phyloP scores from a whole-genome alignment of 1,284 basidiomycete species.

The Testicularia cyperi region DNA sequence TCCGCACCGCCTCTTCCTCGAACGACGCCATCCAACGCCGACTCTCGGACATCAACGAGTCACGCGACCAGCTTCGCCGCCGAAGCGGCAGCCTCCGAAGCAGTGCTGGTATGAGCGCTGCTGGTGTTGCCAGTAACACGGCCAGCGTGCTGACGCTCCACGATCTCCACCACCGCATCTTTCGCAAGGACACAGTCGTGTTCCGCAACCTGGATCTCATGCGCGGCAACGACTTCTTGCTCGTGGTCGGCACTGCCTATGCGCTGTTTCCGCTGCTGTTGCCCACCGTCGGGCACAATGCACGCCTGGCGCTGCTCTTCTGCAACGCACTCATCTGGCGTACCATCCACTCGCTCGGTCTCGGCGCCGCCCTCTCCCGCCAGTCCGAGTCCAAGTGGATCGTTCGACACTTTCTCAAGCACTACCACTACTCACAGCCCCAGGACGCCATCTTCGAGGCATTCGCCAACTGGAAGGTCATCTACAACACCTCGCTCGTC shows the following conservation, averaged over 20 bases:
- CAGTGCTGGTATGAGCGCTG: too few species aligned
- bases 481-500: constrained; percentile 87
- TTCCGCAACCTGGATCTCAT: constrained; percentile 81
- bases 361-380: constrained; percentile 78
- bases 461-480: constrained; percentile 89
- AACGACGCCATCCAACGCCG: constrained; percentile 26
- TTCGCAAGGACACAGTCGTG: constrained; percentile 81
- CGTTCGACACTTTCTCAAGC: constrained; percentile 88
- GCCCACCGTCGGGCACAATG: constrained; percentile 21
- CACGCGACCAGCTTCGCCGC: constrained; percentile 2
- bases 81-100: too few species aligned
- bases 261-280: constrained; percentile 62
- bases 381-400: constrained; percentile 86
- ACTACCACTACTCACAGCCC: constrained; percentile 61
- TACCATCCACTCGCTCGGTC: constrained; percentile 81
- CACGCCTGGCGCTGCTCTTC: constrained; percentile 70
- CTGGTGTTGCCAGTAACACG: too few species aligned
- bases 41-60: constrained; percentile 5
- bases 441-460: constrained; percentile 72
- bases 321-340: constrained; percentile 83
- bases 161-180: constrained; percentile 86
- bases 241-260: constrained; percentile 68
- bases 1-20: constrained; percentile 25
- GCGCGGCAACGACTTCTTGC: constrained; percentile 71
- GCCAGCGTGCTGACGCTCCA: constrained; percentile 69